phyloP scores from a whole-genome alignment of 805 yeast genomes.

The Starmerella geochares region DNA sequence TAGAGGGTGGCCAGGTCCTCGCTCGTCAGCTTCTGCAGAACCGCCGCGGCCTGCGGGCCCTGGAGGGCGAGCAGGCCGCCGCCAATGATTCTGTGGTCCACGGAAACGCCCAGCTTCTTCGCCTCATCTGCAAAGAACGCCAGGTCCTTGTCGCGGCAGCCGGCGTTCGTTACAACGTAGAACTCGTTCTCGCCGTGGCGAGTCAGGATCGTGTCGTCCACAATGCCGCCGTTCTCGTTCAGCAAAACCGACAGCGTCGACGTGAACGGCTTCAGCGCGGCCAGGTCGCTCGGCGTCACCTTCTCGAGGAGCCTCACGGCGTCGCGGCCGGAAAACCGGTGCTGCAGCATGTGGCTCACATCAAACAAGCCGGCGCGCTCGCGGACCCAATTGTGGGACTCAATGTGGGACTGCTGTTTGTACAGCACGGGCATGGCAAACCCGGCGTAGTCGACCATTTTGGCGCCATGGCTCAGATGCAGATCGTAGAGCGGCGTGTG shows the following conservation, averaged over 20 bases:
- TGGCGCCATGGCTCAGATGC: slow-evolving; percentile 70
- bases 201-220: slow-evolving; percentile 86
- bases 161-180: slow-evolving; percentile 93
- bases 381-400: slow-evolving; percentile 93
- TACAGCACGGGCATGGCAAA: slow-evolving; percentile 89
- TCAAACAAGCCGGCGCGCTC: slow-evolving; percentile 81
- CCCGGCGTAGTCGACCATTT: slow-evolving; percentile 95
- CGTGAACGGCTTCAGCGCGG: slow-evolving; percentile 43
- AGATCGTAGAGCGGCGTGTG: slow-evolving; percentile 73
- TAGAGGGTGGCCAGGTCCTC: slow-evolving; percentile 49
- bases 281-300: slow-evolving; percentile 80
- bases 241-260: slow-evolving; percentile 71
- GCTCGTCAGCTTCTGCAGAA: slow-evolving; percentile 53
- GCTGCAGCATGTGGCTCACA: slow-evolving; percentile 97
- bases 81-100: slow-evolving; percentile 40
- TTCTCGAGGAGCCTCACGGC: slow-evolving; percentile 60
- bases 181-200: slow-evolving; percentile 61
- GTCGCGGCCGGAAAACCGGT: slow-evolving; percentile 58
- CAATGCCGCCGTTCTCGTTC: slow-evolving; percentile 69
- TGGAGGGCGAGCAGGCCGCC: slow-evolving; percentile 81
- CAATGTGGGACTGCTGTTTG: slow-evolving; percentile 74
- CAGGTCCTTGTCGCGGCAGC: slow-evolving; percentile 75
- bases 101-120: slow-evolving; percentile 34
- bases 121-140: slow-evolving; percentile 51
- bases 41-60: slow-evolving; percentile 74